Percentiles rank a stretch among this genome's conserved stretches.
Evolutionary conservation across 2,329 filamentous ascomycete species (phyloP).

Genomic region (Cladosporium velox): DNA sequence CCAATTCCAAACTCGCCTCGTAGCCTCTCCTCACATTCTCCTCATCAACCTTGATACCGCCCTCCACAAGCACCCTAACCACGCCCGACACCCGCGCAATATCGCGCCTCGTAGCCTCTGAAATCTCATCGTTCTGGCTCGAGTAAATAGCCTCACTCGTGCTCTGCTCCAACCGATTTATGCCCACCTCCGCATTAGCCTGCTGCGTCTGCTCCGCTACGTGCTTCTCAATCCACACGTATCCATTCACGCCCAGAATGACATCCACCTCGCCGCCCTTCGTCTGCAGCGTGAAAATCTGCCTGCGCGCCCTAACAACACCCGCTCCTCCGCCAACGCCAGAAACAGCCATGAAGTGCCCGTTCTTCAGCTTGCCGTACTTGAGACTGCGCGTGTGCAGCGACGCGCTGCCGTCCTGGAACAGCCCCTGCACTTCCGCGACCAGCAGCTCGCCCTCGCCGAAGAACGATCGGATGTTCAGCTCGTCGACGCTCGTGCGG

Average conservation of each 20-base stretch:
- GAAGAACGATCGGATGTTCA: conserved; percentile 98
- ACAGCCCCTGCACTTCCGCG: conserved; percentile 89
- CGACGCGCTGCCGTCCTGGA: conserved; percentile 79
- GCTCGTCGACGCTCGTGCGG: conserved; percentile 90
- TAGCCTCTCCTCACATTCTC: conserved; percentile 84
- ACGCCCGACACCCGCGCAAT: conserved; percentile 82
- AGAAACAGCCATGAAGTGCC: conserved; percentile 79
- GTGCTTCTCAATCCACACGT: conserved; percentile 92
- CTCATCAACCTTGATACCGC: conserved; percentile 83
- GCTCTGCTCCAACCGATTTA: conserved; percentile 85
- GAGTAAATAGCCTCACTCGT: conserved; percentile 87
- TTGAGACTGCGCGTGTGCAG: conserved; percentile 88
- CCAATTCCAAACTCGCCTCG: conserved; percentile 75
- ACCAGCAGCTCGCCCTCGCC: conserved; percentile 91
- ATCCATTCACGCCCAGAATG: conserved; percentile 91
- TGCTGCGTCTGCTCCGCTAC: conserved; percentile 54
- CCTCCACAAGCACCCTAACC: conserved; percentile 78
- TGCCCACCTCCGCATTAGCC: conserved; percentile 55
- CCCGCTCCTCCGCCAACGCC: conserved; percentile 77
- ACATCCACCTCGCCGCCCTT: conserved; percentile 73
- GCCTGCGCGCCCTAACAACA: conserved; percentile 78
- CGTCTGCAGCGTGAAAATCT: conserved; percentile 79
- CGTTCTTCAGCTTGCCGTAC: conserved; percentile 94
- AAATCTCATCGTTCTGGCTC: conserved; percentile 88
- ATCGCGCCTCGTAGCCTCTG: conserved; percentile 75